Percentiles rank a stretch among this genome's conserved stretches.
phyloP scores from a whole-genome alignment of 2,329 filamentous ascomycete genomes.

The Phialophora chinensis region DNA sequence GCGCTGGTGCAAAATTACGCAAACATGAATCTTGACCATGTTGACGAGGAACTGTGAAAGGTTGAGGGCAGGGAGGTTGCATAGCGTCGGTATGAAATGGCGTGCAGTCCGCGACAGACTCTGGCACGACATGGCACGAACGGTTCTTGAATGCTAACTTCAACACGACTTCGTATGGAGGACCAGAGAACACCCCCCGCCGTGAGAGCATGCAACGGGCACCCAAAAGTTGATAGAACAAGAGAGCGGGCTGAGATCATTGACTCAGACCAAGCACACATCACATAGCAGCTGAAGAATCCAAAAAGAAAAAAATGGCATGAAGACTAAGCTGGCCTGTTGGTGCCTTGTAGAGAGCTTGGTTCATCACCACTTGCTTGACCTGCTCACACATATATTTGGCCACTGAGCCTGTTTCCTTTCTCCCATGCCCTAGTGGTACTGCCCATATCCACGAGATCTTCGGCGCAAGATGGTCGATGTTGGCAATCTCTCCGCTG shows the following conservation, averaged over 20 bases:
- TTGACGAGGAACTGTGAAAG: not conserved
- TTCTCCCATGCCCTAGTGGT: not conserved
- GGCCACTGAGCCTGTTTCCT: not conserved
- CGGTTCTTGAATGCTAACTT: not conserved
- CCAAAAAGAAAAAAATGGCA: not conserved
- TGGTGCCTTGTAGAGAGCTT: not conserved
- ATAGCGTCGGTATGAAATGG: not conserved
- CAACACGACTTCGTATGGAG: not conserved
- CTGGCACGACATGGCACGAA: not conserved
- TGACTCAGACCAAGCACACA: not conserved
- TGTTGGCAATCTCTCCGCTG: not conserved
- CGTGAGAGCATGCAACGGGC: not conserved
- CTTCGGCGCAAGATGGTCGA: not conserved
- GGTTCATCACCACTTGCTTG: not conserved
- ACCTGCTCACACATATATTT: not conserved
- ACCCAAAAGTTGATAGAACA: not conserved
- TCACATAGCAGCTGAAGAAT: not conserved
- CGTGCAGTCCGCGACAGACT: not conserved
- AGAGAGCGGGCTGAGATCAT: not conserved
- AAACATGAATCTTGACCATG: not conserved
- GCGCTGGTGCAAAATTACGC: not conserved
- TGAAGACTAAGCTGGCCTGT: not conserved
- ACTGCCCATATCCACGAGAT: not conserved
- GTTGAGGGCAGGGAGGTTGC: not conserved
- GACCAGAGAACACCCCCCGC: not conserved